A percentile compares a stretch with the other conserved stretches of the same genome.
Conservation (phyloP, 2,329 filamentous ascomycete genomes). For the Claviceps maximensis region DNA sequence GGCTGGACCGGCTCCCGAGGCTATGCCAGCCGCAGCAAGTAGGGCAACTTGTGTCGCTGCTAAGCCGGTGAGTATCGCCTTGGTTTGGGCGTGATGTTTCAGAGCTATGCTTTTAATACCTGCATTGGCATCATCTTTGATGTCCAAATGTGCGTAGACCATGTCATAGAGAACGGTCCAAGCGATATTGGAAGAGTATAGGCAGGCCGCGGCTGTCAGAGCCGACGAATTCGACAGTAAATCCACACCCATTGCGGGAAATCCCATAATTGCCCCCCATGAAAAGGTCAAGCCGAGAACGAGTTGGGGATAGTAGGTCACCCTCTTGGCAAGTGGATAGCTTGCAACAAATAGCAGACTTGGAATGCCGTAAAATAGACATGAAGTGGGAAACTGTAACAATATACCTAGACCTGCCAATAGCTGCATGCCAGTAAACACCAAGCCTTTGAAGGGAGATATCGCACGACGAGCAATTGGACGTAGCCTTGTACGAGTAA, state of each 20-base stretch:
- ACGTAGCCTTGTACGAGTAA: conserved; percentile 60
- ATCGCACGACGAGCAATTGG: conserved; percentile 72
- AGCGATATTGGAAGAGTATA: conserved; percentile 68
- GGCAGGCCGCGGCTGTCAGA: conserved; percentile 48
- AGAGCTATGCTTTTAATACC: conserved; percentile 83
- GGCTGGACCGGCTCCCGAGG: conserved; percentile 52
- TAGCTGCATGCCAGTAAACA: conserved; percentile 63
- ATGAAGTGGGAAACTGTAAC: conserved; percentile 60
- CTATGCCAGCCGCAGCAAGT: conserved; percentile 54
- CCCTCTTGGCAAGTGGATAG: conserved; percentile 74
- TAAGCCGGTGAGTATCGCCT: conserved; percentile 58
- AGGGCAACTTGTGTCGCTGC: conserved; percentile 56
- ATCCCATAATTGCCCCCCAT: conserved; percentile 81
- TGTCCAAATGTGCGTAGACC: conserved; percentile 89
- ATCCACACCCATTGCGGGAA: conserved; percentile 69
- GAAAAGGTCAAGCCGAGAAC: conserved; percentile 77
- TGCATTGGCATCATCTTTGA: conserved; percentile 71
- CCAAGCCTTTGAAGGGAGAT: conserved; percentile 54
- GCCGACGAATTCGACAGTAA: conserved; percentile 51
- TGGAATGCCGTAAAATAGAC: conserved; percentile 66
- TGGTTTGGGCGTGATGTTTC: conserved; percentile 65
- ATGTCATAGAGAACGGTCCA: conserved; percentile 89
- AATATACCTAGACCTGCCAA: conserved; percentile 60
- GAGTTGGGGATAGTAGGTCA: conserved; percentile 78
- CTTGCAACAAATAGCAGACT: conserved; percentile 58